Conservation (phyloP, 352 stramenopile species). For the Saprolegnia diclina region DNA sequence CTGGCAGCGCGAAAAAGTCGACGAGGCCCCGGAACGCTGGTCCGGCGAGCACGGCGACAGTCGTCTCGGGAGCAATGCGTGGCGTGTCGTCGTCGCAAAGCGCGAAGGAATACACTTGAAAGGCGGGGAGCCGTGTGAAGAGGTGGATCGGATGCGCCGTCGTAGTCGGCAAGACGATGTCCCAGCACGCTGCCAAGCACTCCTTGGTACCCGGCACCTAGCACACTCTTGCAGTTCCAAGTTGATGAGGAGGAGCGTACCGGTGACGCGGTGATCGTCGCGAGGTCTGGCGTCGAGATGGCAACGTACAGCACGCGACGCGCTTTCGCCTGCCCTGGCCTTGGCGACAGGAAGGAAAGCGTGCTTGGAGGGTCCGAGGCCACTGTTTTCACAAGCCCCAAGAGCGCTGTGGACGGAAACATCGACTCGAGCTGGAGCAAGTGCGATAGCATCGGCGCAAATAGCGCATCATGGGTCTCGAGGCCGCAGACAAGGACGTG, state of each 20-base stretch:
- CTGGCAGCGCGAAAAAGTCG: background rate
- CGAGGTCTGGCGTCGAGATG: background rate
- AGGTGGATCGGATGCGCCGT: conserved; percentile 10
- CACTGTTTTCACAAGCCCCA: conserved; percentile 11
- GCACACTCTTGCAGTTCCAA: background rate
- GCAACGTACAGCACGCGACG: conserved; percentile 20
- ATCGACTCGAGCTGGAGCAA: conserved; percentile 2
- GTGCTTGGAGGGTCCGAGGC: background rate
- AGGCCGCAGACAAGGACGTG: background rate
- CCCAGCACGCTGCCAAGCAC: background rate
- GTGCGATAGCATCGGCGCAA: background rate
- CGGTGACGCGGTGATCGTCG: conserved; percentile 1
- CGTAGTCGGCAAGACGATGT: background rate
- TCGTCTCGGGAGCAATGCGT: background rate
- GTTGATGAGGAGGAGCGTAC: background rate
- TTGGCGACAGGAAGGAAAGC: background rate
- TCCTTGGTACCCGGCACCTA: background rate
- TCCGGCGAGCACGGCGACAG: conserved; percentile 6
- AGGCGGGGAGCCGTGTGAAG: conserved; percentile 21
- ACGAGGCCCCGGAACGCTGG: background rate
- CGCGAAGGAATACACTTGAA: conserved; percentile 7
- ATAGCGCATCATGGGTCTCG: background rate
- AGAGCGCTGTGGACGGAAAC: background rate
- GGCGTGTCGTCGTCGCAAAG: background rate
- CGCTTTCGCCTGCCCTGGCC: background rate